These are phyloP conservation scores for Pseudocercospora cruenta DNA, from an alignment of 2,329 filamentous ascomycete species.

Conservation along the genomic window DNA sequence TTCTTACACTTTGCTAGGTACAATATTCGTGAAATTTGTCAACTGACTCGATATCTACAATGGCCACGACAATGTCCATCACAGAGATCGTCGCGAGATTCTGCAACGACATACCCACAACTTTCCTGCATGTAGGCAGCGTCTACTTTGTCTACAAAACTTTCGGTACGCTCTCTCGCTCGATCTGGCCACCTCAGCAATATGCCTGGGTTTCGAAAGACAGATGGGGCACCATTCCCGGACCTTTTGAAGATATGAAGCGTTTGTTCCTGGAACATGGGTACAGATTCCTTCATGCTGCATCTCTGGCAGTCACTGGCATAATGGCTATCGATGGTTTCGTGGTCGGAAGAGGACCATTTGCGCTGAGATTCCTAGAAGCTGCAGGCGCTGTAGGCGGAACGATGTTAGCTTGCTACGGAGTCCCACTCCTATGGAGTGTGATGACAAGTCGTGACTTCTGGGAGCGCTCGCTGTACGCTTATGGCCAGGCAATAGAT, in stretches of 20 bases:
- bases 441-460: background rate
- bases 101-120: background rate
- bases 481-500: background rate
- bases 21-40: background rate
- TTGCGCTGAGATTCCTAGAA: background rate
- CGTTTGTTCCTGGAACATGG: background rate
- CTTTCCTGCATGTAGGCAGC: background rate
- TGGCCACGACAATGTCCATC: background rate
- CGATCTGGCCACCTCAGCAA: background rate
- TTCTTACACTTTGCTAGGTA: background rate
- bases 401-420: background rate
- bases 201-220: background rate
- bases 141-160: background rate
- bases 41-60: background rate
- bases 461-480: too few relatives aligned
- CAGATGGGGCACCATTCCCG: background rate
- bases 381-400: background rate
- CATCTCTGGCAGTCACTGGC: background rate
- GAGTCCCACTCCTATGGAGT: background rate
- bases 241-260: background rate
- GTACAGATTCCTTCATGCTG: background rate
- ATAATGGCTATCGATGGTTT: background rate
- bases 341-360: background rate
- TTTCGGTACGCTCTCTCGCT: background rate
- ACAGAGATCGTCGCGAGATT: background rate